phyloP scores from a whole-genome alignment of 495 filamentous ascomycete species.

The Tetracladium setigerum region DNA sequence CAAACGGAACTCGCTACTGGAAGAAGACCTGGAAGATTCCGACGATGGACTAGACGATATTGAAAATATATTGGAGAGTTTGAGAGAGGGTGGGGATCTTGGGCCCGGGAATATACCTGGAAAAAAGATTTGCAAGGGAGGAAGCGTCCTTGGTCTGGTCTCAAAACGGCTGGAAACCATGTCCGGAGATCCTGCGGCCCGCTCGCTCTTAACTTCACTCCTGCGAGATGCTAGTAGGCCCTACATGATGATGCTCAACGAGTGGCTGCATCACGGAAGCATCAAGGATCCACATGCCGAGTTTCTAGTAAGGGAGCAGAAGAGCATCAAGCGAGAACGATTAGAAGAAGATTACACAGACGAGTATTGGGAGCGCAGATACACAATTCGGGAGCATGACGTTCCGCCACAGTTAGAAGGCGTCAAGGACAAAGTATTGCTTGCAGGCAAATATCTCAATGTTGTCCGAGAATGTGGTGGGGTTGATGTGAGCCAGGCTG shows the following conservation, averaged over 20 bases:
- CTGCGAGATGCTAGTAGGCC: constrained; percentile 84
- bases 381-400: constrained; percentile 84
- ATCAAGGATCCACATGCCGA: constrained; percentile 93
- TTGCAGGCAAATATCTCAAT: constrained; percentile 96
- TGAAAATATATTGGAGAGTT: constrained; percentile 79
- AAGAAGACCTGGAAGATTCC: constrained; percentile 75
- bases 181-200: constrained; percentile 87
- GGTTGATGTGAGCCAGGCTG: constrained; percentile 85
- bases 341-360: constrained; percentile 96
- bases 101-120: constrained; percentile 68
- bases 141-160: constrained; percentile 76
- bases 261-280: constrained; percentile 94
- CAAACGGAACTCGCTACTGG: constrained; percentile 76
- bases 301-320: constrained; percentile 92
- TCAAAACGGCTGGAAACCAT: constrained; percentile 78
- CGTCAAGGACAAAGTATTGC: constrained; percentile 87
- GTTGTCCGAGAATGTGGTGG: constrained; percentile 96
- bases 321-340: constrained; percentile 84
- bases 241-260: constrained; percentile 97
- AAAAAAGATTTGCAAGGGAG: constrained; percentile 92
- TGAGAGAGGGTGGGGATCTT: constrained; percentile 72
- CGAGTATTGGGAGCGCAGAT: constrained; percentile 97
- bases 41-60: constrained; percentile 77
- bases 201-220: constrained; percentile 67
- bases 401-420: constrained; percentile 88